Evolutionary conservation across 2,329 filamentous ascomycete species (phyloP).

Genomic region (Neospermospora avenae): DNA sequence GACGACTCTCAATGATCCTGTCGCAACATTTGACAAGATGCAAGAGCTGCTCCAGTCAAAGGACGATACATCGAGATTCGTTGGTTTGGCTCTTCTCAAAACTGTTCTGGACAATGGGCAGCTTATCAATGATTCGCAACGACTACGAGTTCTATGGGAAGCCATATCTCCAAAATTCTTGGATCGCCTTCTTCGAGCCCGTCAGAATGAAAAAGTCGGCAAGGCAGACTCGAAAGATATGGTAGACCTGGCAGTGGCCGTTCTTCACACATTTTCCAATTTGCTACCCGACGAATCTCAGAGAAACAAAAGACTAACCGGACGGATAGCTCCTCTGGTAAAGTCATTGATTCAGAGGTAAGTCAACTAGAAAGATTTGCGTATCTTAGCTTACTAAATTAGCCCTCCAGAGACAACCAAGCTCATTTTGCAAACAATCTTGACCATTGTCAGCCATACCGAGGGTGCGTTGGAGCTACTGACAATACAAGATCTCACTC

Average conservation of each 20-base stretch:
- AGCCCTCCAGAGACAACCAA: slow-evolving; percentile 52
- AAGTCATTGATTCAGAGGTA: slow-evolving; percentile 53
- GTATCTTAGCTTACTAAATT: slow-evolving; percentile 3
- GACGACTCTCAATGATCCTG: slow-evolving; percentile 14
- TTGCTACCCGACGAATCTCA: slow-evolving; percentile 50
- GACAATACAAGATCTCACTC: slow-evolving; percentile 48
- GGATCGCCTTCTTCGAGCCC: slow-evolving; percentile 58
- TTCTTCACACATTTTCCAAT: slow-evolving; percentile 59
- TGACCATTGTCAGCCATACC: slow-evolving; percentile 50
- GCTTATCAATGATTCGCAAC: slow-evolving; percentile 46
- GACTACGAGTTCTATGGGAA: slow-evolving; percentile 53
- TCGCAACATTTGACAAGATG: slow-evolving; percentile 45
- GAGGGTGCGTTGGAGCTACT: slow-evolving; percentile 50
- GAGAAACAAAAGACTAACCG: slow-evolving; percentile 46
- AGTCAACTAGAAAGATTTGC: slow-evolving; percentile 11
- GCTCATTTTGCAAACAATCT: slow-evolving; percentile 54
- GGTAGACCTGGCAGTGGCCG: slow-evolving; percentile 59
- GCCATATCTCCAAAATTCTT: slow-evolving; percentile 61
- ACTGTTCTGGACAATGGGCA: slow-evolving; percentile 61
- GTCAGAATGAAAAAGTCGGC: slow-evolving; percentile 38
- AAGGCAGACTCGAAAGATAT: slow-evolving; percentile 52
- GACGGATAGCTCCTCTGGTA: slow-evolving; percentile 52
- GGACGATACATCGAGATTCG: slow-evolving; percentile 66
- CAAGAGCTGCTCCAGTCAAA: slow-evolving; percentile 54
- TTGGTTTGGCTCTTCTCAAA: slow-evolving; percentile 63